These are phyloP conservation scores for Hansenula sp. DNA, from an alignment of 1,139 yeast genomes.

Conservation along the genomic window DNA sequence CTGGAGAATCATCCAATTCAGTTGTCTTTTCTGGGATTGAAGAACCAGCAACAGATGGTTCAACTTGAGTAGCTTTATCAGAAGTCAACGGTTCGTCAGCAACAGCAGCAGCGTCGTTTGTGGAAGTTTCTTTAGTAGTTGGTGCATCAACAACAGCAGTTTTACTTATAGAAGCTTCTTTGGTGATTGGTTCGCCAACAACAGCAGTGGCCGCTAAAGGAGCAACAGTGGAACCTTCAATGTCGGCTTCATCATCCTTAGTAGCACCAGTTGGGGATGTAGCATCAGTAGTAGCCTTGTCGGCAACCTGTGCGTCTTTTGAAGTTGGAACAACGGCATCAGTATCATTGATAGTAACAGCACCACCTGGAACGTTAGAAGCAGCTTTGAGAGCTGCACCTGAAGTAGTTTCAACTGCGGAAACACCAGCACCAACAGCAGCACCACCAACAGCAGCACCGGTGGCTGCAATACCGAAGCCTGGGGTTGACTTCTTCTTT, in stretches of 20 bases:
- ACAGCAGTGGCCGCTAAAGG: background rate
- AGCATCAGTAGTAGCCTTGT: background rate
- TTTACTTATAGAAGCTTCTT: background rate
- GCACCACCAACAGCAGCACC: conserved; percentile 13
- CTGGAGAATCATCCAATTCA: background rate
- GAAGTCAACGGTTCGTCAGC: background rate
- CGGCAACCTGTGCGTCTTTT: background rate
- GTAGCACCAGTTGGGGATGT: conserved; percentile 3
- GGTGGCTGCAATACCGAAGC: conserved; percentile 4
- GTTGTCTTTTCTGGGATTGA: background rate
- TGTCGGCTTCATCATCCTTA: background rate
- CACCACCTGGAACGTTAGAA: background rate
- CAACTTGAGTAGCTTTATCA: background rate
- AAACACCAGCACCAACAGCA: background rate
- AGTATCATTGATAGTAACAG: background rate
- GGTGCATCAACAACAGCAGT: background rate
- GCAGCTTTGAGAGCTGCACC: background rate
- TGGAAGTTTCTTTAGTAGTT: background rate
- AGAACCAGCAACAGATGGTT: background rate
- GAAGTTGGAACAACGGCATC: background rate
- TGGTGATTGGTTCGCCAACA: background rate
- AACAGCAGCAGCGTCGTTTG: background rate
- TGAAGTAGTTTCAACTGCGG: background rate
- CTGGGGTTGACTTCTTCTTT: conserved; percentile 1
- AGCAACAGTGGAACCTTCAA: conserved; percentile 1